Base-by-base conservation (phyloP, 2,329 filamentous ascomycete genomes). In the Harringtonia lauricola region DNA sequence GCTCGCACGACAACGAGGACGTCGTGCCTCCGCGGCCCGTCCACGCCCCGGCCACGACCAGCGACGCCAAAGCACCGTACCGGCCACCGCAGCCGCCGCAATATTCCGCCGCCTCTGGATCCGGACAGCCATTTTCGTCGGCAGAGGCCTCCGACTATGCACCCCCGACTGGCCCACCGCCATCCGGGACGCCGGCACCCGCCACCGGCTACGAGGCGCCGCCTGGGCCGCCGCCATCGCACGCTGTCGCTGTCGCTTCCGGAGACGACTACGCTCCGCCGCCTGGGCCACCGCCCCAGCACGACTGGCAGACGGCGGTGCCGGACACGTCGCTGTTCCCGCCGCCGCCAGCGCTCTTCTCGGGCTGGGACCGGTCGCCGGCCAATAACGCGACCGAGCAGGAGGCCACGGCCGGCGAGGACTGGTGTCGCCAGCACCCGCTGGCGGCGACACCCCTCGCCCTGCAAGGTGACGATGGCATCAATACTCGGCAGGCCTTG, bases 301-400 rank as follows among this genome's bases (percentile, higher is more conserved):
- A 87, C 57, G 77, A 84, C 61, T 88, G 84, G 84, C 70, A 79
- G 51, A 56, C 72, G 8, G 74, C 79, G 3, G 81, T 87, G 2
- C 82, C 83, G 0, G 83, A 88, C 58, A 86, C 77, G 2, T 69
- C 81, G 1, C 69, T 84, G 10, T 75, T 88, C 36, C 83, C 83
- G 1, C 83, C 83, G 0, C 84, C 84, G 1, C 84, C 84, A 0
- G 72, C 74, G 26, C 71, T 86, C 56, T 79, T 78, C 60, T 64
- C 63, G 43, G 75, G 75, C 39, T 77, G 78, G 54, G 76, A 84
- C 47, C 64, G 60, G 28, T 86, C 82, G 13, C 76, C 79, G 0
- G 72, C 80, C 3, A 79, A 76, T 56, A 90, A 90, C 59, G 80
- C 85, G 2, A 53, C 51, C 14, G 53, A 49, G 41, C 47, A 51